Base-by-base conservation (phyloP, 306 rosid genomes). In the Vicia villosa region DNA sequence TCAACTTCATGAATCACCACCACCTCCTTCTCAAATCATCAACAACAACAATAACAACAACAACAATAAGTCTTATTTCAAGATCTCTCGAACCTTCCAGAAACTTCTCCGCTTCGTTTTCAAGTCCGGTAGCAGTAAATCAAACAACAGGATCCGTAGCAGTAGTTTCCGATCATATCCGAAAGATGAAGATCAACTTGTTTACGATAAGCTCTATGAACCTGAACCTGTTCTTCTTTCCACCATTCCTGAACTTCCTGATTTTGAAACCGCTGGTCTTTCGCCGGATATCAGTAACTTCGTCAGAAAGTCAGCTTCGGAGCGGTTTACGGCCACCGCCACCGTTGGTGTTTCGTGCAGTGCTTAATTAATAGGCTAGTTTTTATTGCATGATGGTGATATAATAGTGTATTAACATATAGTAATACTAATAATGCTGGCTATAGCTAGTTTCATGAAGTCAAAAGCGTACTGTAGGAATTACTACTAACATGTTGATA, bases 171-270 rank as follows among this genome's bases (percentile, higher is more conserved):
- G 36, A 34, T 46, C 79, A n/a, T 66, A 78, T 40, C 55, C 82
- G 3, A 79, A 36, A 66, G 91, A 83, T 0, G 87, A 46, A 56
- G 62, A 56, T 0, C 11, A 56, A 3, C 38, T 36, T 47, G 86
- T 86, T 19, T 87, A 81, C 54, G 92, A 92, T 28, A 90, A 77
- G 63, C 0, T 34, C 0, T 77, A 81, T 21, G 87, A 84, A 32
- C 9, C 81, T 5, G 68, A 62, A 3, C 50, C 68, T 19, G 32
- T 38, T 1, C 68, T 85, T 20, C 93, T 92, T 9, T 79, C 89
- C 4, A 82, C 96, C 2, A 90, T 92, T 5, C 98, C 90, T 0
- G 98, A 92, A 49, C 80, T 70, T 60, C 92, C 96, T 0, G 96
- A 88, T 78, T 66, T 73, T 6, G 93, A 88, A 66, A 62, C 83